Base-by-base conservation (phyloP, 2,329 filamentous ascomycete species). In the Aureobasidium sp. region DNA sequence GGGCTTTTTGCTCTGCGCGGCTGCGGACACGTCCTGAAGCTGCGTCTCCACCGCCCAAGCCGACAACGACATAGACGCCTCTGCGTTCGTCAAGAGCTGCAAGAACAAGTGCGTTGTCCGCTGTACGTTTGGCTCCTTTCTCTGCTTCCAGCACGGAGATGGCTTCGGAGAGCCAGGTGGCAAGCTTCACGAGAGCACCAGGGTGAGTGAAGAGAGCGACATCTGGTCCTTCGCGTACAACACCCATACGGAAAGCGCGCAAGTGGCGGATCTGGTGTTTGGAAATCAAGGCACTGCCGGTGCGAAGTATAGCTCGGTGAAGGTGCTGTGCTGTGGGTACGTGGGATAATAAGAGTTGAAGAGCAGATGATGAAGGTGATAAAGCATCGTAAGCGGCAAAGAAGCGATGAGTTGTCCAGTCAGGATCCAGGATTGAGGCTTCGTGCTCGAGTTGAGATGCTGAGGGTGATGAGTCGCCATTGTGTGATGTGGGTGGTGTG, bases 241-340 rank as follows among this genome's bases (percentile, higher is more conserved):
- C 89, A 37, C 90, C 95, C 82, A 99, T 92, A 55, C 94, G 89
- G 74, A 97, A 99, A 0, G 93, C 89, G 52, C 91, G 86, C 17
- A 99, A 80, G 73, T 97, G 92, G 41, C 91, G 89, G 71, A 99
- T 96, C 70, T 97, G 92, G 63, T 89, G 88, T 77, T 99, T 99
- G 67, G 91, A 90, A 64, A 99, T 89, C 32, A 99, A 81, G 0
- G 90, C 88, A 0, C 92, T 96, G 41, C 94, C 94, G 0, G 93
- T 96, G 52, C 91, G 89, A 65, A 97, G 89, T 65, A 99, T 97
- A 44, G 94, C 92, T 39, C 90, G 87, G 73, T 97, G 90, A 1
- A 99, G 83, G 69, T 92, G 88, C 72, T 96, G 92, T 2, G 94
- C 94, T 1, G 88, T 89, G 0, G 89, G 85, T 13, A 99, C 82